Evolutionary conservation across 140 eudicot genomes (phyloP), one percentile per base, ranked within the genome.

Genomic region (Ambrosia hybrid): DNA sequence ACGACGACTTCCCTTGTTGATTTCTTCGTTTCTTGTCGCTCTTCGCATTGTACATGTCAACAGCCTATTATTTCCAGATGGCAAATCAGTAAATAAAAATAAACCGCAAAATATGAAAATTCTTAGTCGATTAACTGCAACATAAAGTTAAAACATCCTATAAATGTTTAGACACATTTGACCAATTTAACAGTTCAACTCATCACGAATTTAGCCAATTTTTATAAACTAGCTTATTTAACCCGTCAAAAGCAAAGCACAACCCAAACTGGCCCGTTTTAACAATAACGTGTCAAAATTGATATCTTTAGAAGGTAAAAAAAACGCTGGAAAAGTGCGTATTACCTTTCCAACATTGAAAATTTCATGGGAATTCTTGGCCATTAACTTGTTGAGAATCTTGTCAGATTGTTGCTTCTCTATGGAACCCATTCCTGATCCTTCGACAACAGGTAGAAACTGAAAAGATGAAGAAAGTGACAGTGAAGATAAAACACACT

Each of bases 371-470:
- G 98, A 92, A 76, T 85, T 80, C 53, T 87, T 80, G 9, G 96
- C 85, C 67, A 92, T 79, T 69, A 92, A 79, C 87, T 89, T 89
- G 84, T 83, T 92, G 58, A 92, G 61, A 64, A 92, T 80, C 51
- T 92, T 92, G 56, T 92, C 98, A 3, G 96, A 83, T 76, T 89
- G 98, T 68, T 89, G 87, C 66, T 69, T 86, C 78, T 92, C 98
- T 73, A 82, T 51, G 12, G 95, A 82, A 34, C 95, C 96, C 94
- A 91, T 85, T 63, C 96, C 97, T 3, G 85, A 84, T 70, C 96
- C 95, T 87, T 87, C 96, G 1, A 78, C 96, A 36, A 83, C 96
- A 53, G 79, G 79, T 16, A 78, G 13, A 21, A 78, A 78, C 82
- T 78, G 82, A 16, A 74, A 34, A 15, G 65, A 70, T 12, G 34